Evolutionary conservation across 768 basidiomycete species (phyloP).

Genomic region (Russula dissimulans): DNA sequence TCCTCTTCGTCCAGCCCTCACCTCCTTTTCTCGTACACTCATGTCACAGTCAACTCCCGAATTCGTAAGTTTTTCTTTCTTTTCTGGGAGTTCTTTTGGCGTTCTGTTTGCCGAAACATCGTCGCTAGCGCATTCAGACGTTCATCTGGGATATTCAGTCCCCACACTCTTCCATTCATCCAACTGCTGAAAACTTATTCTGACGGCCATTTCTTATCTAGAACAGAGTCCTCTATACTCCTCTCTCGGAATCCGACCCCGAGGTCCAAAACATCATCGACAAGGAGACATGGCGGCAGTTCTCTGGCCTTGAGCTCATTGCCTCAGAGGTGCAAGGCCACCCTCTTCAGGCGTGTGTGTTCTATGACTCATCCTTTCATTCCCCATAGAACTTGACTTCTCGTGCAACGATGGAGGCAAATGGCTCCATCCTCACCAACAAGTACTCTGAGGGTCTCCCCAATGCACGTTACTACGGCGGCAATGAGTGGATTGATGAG

Average conservation of each 20-base stretch:
- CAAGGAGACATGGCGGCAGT: conserved; percentile 98
- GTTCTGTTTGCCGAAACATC: too few relatives aligned
- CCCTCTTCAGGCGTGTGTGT: not conserved
- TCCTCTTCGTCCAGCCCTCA: conserved; percentile 20
- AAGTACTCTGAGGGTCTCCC: too few relatives aligned
- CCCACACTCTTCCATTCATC: too few relatives aligned
- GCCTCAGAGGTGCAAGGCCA: conserved; percentile 82
- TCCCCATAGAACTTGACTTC: conserved; percentile 82
- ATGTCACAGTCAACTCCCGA: conserved; percentile 17
- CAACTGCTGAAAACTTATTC: not conserved
- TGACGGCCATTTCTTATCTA: conserved; percentile 25
- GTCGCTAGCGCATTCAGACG: not conserved
- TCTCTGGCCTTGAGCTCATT: conserved; percentile 94
- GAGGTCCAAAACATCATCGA: conserved; percentile 96
- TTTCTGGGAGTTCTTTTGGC: too few relatives aligned
- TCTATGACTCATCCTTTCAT: not conserved
- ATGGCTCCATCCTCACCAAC: too few relatives aligned
- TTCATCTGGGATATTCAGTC: not conserved
- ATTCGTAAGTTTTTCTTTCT: conserved; percentile 14
- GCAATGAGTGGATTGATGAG: too few relatives aligned
- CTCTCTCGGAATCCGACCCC: conserved; percentile 86
- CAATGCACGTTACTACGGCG: too few relatives aligned
- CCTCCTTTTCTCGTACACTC: conserved; percentile 1
- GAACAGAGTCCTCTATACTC: conserved; percentile 89
- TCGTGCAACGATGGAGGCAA: conserved; percentile 92